Base-by-base conservation (phyloP, 345 rosid species). In the Ailanthus altissimus region DNA sequence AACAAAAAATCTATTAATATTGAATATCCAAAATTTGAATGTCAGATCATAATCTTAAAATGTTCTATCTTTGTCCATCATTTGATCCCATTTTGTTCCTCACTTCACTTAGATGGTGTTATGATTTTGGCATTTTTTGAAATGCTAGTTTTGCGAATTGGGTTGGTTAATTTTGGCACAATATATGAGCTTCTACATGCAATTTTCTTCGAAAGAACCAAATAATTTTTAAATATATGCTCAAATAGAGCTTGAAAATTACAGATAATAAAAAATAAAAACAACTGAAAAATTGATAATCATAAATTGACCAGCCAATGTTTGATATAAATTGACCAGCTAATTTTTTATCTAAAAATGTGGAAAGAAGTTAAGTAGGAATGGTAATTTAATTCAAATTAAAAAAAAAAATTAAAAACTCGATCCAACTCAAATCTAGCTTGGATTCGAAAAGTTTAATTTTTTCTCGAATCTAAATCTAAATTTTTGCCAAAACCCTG, bases 21-120 rank as follows among this genome's bases (percentile, higher is more conserved):
- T 5, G 50, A 18, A 15, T 25, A 45, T 61, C 25, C 23, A 59
- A 45, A 9, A 45, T 60, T 45, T 60, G 45, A 60, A 40, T 42
- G 64, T 43, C 51, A 53, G 20, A 56, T 56, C 36, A 56, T n/a
- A 58, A 74, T 74, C 69, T 62, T 18, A 8, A 16, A 15, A 9
- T 73, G 32, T 47, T 32, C 28, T 42, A 20, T 1, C 58, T 73
- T 73, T 73, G 14, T 12, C n/a, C 40, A 63, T 61, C 61, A 49
- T 23, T 28, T 73, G 3, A n/a, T 53, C 5, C 74, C 16, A 11
- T 38, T 38, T 32, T 62, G n/a, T 13, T 32, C 32, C 45, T 14
- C 18, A 26, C 20, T 3, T 32, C 38, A 32, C 38, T 32, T 32
- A 32, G 38, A 32, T 18, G 6, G 4, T 2, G 42, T 60, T 60